These are phyloP conservation scores for Herpetomonas samuelpessoai DNA, from an alignment of 208 protist species.

Conservation along the genomic window DNA sequence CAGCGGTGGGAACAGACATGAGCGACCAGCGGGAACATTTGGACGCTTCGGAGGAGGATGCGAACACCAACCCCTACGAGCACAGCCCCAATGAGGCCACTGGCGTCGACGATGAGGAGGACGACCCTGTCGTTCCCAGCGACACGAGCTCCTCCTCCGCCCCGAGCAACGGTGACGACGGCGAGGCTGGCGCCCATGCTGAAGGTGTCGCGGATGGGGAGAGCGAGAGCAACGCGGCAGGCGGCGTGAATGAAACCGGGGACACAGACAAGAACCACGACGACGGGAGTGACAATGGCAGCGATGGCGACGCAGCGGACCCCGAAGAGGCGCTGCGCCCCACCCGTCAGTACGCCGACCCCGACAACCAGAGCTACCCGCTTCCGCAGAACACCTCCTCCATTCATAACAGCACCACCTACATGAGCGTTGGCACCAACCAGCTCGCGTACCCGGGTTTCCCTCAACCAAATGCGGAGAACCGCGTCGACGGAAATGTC, in stretches of 20 bases:
- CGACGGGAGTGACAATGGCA: background rate
- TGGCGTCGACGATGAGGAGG: constrained; percentile 3
- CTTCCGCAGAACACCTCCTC: background rate
- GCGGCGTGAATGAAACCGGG: no score
- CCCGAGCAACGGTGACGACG: background rate
- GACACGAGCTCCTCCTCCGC: constrained; percentile 13
- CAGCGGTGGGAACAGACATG: background rate
- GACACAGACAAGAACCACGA: background rate
- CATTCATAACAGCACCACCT: background rate
- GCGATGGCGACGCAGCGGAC: background rate
- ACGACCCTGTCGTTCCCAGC: constrained; percentile 7
- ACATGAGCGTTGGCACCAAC: background rate
- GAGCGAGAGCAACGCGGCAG: background rate
- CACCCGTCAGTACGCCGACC: background rate
- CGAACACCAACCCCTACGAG: constrained; percentile 27
- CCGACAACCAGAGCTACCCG: background rate
- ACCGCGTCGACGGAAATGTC: no score
- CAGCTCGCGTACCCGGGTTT: background rate
- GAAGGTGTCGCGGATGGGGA: background rate
- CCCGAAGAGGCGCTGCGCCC: background rate
- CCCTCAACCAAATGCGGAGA: background rate
- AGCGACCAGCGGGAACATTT: constrained; percentile 19
- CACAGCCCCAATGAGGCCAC: background rate
- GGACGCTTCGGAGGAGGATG: constrained; percentile 34
- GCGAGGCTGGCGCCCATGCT: background rate